Evolutionary conservation across 1,284 basidiomycete genomes (phyloP), one percentile per base, ranked within the genome.

Genomic region (Sporisorium iseilematis-ciliati): DNA sequence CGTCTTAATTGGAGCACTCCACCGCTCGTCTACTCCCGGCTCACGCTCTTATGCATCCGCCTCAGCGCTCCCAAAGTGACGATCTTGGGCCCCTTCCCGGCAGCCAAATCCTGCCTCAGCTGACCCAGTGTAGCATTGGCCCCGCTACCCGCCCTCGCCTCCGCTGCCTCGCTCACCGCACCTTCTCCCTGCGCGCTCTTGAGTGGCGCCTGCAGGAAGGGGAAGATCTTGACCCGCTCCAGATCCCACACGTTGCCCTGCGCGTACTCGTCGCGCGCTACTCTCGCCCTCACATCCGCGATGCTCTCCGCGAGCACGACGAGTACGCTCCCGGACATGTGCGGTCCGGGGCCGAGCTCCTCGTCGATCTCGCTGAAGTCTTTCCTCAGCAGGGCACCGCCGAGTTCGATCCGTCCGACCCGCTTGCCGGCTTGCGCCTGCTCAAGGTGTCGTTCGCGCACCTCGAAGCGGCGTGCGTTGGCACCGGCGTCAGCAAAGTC

Each of bases 391-490:
- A 81, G 49, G 0, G 77, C 79, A 11, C 79, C 79, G 31, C 79
- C 79, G 12, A 81, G 54, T 52, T 77, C 74, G 69, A 81, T 70
- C 20, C 77, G 53, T 1, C 79, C 79, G 16, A 52, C 67, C 14
- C 72, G 60, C 45, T 77, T 79, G 45, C 79, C 79, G 31, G 48
- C 43, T 10, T 61, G 68, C 8, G 77, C 79, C 2, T 72, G 55
- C 35, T 75, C 77, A 20, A 81, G 58, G 55, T 81, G 79, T 31
- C 68, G 60, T 33, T 81, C 77, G 25, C 79, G 67, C 20, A 81
- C 79, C 52, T 78, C 79, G 51, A 78, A 65, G 21, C 75, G 57
- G 14, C 78, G 57, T 5, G 78, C 68, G 48, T 75, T 65, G 21
- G 78, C 72, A 7, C 70, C 71, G 11, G 76, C 54, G 54, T 77